Base-by-base conservation (phyloP, 768 basidiomycete genomes). In the Hypholoma fasciculare region DNA sequence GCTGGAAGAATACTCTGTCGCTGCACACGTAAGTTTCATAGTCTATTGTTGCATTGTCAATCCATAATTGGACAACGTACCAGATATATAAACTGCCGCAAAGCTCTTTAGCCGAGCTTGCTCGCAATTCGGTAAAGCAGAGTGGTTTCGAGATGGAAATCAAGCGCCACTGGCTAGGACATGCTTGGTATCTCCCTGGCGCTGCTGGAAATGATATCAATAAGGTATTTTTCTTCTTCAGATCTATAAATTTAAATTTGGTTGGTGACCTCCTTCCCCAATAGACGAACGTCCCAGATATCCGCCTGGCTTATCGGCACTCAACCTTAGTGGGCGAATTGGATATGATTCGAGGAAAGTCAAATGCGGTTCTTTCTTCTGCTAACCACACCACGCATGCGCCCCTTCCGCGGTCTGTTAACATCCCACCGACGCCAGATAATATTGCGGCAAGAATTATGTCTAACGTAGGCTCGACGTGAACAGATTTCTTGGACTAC, bases 141-240 rank as follows among this genome's bases (percentile, higher is more conserved):
- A 94, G 92, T 66, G 97, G 97, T 1, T 98, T 98, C 70, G 97
- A 99, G 74, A 98, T 98, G 95, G 90, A 96, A 70, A 71, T 98
- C 67, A 98, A 98, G 76, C 88, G 92, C 9, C 94, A 92, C 70
- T 96, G 94, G 94, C 78, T 99, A 2, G 97, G 97, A 0, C 84
- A 90, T 62, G 76, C 89, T 55, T 99, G 94, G 94, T 98, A 94
- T 72, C 80, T 95, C 7, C 90, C 94, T 3, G 97, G 97, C 17
- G 88, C 92, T 1, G 86, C 87, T 6, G 97, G 97, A 3, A 99
- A 99, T 70, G 93, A 96, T 66, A 98, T 98, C 58, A 80, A 97
- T 71, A 98, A 97, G 85, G 94, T 90, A 43, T 12, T 74, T 63
- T 23, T 37, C 37, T 48, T 36, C 30, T 20, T 42, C 26, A 17